A percentile compares a stretch with the other conserved stretches of the same genome.
These are phyloP conservation scores for Chytridium lagenaria DNA, from an alignment of 371 early-diverging fungal genomes.

Conservation along the genomic window DNA sequence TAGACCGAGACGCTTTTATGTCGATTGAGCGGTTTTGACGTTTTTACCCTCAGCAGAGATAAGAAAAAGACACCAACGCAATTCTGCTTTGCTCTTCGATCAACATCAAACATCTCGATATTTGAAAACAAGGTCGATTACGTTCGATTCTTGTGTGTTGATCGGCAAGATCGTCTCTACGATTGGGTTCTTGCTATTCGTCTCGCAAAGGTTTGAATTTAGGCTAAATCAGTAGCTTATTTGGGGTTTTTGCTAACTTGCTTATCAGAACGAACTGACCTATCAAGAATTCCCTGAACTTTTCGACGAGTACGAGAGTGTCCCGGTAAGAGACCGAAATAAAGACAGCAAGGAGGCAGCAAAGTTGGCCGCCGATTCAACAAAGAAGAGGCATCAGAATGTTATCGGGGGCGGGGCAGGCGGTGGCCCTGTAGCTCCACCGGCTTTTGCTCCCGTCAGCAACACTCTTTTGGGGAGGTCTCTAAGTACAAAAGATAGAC, in stretches of 20 bases:
- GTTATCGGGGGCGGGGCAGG: background rate
- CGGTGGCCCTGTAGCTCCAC: background rate
- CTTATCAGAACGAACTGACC: slow-evolving; percentile 46
- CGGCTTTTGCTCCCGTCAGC: background rate
- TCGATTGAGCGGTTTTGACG: slow-evolving; percentile 71
- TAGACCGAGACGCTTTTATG: slow-evolving; percentile 70
- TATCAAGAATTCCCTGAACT: slow-evolving; percentile 48
- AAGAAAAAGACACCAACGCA: slow-evolving; percentile 76
- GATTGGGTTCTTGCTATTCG: slow-evolving; percentile 88
- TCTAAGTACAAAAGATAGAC: background rate
- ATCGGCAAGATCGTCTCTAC: slow-evolving; percentile 71
- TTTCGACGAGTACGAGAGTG: slow-evolving; percentile 45
- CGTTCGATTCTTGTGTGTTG: slow-evolving; percentile 78
- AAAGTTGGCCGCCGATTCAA: background rate
- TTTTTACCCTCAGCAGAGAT: slow-evolving; percentile 69
- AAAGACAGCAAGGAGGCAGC: background rate
- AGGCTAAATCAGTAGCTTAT: too few relatives aligned
- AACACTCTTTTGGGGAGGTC: slow-evolving; percentile 3
- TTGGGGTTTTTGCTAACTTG: too few relatives aligned
- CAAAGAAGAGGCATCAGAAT: background rate
- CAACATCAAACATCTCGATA: slow-evolving; percentile 72
- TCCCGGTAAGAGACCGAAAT: slow-evolving; percentile 32
- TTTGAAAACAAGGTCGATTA: slow-evolving; percentile 88
- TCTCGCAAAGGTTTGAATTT: slow-evolving; percentile 71
- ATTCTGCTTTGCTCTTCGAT: slow-evolving; percentile 84